Percentiles rank a stretch among this genome's conserved stretches.
Evolutionary conservation across 495 filamentous ascomycete genomes (phyloP).

Genomic region (Penicillium canariense): DNA sequence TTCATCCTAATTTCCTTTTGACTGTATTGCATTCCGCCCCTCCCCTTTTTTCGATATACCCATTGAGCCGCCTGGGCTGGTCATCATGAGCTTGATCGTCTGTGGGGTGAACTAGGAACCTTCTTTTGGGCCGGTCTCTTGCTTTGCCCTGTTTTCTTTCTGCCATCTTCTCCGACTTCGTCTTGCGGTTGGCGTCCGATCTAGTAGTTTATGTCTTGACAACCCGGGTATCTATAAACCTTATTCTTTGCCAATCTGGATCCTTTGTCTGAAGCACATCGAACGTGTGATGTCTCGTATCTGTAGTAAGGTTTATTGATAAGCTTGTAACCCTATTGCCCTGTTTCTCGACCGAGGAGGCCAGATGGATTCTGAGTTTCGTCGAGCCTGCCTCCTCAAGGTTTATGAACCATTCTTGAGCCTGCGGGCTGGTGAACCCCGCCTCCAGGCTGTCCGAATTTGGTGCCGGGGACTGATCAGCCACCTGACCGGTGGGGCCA

Average conservation of each 20-base stretch:
- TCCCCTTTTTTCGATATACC: conserved; percentile 23
- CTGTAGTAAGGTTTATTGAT: no score
- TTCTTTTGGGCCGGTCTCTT: conserved; percentile 6
- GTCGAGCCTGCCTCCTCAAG: no score
- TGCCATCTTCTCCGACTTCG: not conserved
- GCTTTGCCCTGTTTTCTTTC: not conserved
- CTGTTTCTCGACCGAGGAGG: no score
- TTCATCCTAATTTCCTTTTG: not conserved
- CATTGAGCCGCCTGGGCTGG: conserved; percentile 10
- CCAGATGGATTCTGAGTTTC: no score
- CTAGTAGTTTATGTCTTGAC: not conserved
- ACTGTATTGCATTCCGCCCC: not conserved
- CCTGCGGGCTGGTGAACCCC: no score
- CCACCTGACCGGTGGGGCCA: not conserved
- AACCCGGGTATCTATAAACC: not conserved
- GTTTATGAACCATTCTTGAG: no score
- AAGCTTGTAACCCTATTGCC: no score
- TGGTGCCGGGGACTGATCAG: no score
- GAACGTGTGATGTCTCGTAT: no score
- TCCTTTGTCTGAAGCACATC: not conserved
- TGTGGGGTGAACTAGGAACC: conserved; percentile 8
- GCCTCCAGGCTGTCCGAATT: no score
- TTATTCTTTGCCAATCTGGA: not conserved
- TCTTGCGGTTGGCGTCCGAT: not conserved
- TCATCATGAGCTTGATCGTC: conserved; percentile 8